These are phyloP conservation scores for Rostrohypoxylon terebratum DNA, from an alignment of 495 filamentous ascomycete species.

Conservation along the genomic window DNA sequence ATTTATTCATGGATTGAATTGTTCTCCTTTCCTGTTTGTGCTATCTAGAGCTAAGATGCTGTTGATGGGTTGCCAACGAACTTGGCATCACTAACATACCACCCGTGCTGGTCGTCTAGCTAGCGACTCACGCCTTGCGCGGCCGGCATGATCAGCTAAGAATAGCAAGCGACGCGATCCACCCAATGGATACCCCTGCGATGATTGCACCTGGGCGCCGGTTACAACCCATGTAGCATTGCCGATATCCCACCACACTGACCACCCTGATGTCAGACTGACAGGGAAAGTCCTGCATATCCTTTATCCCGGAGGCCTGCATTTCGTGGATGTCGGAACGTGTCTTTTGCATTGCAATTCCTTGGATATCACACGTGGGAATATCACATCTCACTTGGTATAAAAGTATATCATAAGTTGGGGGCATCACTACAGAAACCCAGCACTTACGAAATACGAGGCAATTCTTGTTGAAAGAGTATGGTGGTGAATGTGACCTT, in stretches of 20 bases:
- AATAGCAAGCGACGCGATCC: conserved; percentile 38
- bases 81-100: conserved; percentile 23
- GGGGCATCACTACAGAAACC: neutral
- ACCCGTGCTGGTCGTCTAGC: conserved; percentile 28
- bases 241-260: conserved; percentile 38
- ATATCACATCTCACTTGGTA: conserved; percentile 15
- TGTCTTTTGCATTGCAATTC: conserved; percentile 16
- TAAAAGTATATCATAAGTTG: conserved; percentile 21
- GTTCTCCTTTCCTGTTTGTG: neutral
- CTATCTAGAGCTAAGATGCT: neutral
- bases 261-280: conserved; percentile 42
- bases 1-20: conserved; percentile 19
- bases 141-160: conserved; percentile 30
- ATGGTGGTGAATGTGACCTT: conserved; percentile 23
- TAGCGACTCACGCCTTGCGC: conserved; percentile 36
- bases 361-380: conserved; percentile 20
- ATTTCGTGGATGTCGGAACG: conserved; percentile 34
- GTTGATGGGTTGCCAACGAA: conserved; percentile 6
- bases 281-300: conserved; percentile 29
- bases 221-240: conserved; percentile 40
- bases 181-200: conserved; percentile 32
- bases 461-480: conserved; percentile 9
- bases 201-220: conserved; percentile 18
- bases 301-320: conserved; percentile 36
- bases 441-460: conserved; percentile 3